Evolutionary conservation across 2,329 filamentous ascomycete species (phyloP), one percentile per base, ranked within the genome.

Genomic region (Sporothrix phasma): DNA sequence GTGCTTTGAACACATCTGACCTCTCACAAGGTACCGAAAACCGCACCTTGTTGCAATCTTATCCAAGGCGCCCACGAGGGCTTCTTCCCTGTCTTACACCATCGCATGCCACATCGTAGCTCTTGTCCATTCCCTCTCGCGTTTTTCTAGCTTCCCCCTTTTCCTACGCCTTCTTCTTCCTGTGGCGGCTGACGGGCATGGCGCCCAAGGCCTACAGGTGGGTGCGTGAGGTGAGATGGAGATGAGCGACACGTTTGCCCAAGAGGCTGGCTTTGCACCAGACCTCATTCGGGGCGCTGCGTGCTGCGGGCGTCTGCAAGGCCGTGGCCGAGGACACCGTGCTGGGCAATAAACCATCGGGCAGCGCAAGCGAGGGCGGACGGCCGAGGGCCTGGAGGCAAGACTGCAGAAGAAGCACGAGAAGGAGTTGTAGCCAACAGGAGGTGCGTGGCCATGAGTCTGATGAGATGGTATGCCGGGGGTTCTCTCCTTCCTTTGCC

Each of bases 161-260:
- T 3, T 13, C 24, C 5, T 17, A 17, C 49, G 5, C n/a, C 6
- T 6, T 37, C 4, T 17, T 29, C n/a, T n/a, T n/a, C n/a, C n/a
- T n/a, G n/a, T n/a, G n/a, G n/a, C n/a, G n/a, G 10, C 64, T 72
- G 31, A 66, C 66, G n/a, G 76, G 73, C 15, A 88, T 91, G 81
- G 80, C 87, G 26, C 84, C 85, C 7, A 92, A 92, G 75, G 88
- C 89, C 19, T 91, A 91, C 72, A 78, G 89, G 11, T 92, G 88
- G 88, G 85, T 90, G 0, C 78, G 80, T 39, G 88, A 92, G 77
- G 91, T 92, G 88, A 81, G 86, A 69, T n/a, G n/a, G 85, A 92
- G 78, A 90, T 92, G 70, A 83, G 82, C 3, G 76, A 80, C 64
- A 88, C 86, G 3, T 86, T 90, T 72, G 75, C 75, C 6, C 80